Evolutionary conservation across 768 basidiomycete species (phyloP), one percentile per base, ranked within the genome.

Genomic region (Leccinum longicurvipes): DNA sequence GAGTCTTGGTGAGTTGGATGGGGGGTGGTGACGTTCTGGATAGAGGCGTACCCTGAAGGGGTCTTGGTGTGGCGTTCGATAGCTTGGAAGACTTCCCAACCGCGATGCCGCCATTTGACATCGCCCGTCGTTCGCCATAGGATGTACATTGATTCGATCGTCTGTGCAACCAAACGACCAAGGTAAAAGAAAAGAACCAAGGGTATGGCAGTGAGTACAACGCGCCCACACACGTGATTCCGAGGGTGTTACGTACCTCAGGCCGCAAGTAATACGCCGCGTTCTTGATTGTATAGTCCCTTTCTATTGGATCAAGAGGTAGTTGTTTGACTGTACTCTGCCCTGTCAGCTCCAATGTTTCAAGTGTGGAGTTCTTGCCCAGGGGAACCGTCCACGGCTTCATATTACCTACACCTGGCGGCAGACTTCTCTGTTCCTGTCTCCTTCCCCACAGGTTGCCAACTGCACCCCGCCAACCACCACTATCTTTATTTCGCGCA

Each of bases 111-210:
- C 89, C 90, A 91, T 57, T 77, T 79, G 19, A 66, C 63, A 62
- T 91, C 80, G 0, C 85, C 82, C 3, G 89, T 91, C 10, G 80
- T 78, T 36, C 80, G 80, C 83, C 85, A 91, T 54, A 91, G 68
- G 19, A 90, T 64, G 63, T 85, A 90, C 45, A 91, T 60, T 9
- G 84, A 86, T 64, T 91, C 89, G 15, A 91, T 61, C 11, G 90
- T 85, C 88, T 91, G 60, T 11, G 14, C 23, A 12, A 24, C 10
- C 14, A 19, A 25, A 47, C 21, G 17, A 11, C 10, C 39, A 41
- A 19, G 19, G 39, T 19, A 10, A 39, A 19, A 39, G n/a, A 19
- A 39, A 39, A 11, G 19, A 19, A 19, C 39, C n/a, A 41, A 41
- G 5, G 39, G n/a, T 5, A 39, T n/a, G n/a, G 36, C 4, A 8